Conservation (phyloP, 768 basidiomycete species). For the Suillus variegatus region DNA sequence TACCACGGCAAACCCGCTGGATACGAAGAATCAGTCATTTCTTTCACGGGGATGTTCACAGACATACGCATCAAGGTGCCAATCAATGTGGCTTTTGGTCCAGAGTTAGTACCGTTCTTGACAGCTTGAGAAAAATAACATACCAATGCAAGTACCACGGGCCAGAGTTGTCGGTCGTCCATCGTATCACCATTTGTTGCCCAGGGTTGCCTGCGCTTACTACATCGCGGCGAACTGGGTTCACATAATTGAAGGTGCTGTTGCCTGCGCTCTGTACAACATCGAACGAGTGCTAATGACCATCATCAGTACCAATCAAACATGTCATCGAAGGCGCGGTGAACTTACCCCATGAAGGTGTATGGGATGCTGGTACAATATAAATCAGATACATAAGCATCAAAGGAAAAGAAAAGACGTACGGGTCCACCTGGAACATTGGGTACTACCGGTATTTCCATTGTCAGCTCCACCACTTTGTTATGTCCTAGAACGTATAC, state of each 20-base stretch:
- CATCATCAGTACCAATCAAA: not conserved
- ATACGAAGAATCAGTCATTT: not conserved
- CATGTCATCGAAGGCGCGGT: not conserved
- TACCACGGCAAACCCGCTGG: conserved; percentile 32
- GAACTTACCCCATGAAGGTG: conserved; percentile 44
- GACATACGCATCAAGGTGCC: conserved; percentile 21
- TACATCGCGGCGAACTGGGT: conserved; percentile 56
- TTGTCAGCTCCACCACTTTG: conserved; percentile 25
- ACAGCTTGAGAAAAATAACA: not conserved
- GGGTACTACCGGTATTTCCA: conserved; percentile 13
- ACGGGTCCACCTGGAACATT: conserved; percentile 2
- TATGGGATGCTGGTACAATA: conserved; percentile 38
- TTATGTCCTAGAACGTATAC: conserved; percentile 24
- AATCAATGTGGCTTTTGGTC: conserved; percentile 17
- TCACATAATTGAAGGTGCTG: conserved; percentile 41
- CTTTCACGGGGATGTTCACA: not conserved
- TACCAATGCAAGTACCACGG: conserved; percentile 34
- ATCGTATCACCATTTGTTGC: conserved; percentile 42
- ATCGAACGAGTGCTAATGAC: conserved; percentile 42
- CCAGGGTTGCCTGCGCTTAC: conserved; percentile 29
- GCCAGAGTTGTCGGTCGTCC: conserved; percentile 54
- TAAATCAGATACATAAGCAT: not conserved
- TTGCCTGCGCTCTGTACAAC: conserved; percentile 47
- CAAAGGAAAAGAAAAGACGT: not conserved
- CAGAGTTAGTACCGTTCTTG: not conserved